Percentiles rank a stretch among this genome's conserved stretches.
Evolutionary conservation across 2,329 filamentous ascomycete genomes (phyloP).

Genomic region (Zarea fungicola): DNA sequence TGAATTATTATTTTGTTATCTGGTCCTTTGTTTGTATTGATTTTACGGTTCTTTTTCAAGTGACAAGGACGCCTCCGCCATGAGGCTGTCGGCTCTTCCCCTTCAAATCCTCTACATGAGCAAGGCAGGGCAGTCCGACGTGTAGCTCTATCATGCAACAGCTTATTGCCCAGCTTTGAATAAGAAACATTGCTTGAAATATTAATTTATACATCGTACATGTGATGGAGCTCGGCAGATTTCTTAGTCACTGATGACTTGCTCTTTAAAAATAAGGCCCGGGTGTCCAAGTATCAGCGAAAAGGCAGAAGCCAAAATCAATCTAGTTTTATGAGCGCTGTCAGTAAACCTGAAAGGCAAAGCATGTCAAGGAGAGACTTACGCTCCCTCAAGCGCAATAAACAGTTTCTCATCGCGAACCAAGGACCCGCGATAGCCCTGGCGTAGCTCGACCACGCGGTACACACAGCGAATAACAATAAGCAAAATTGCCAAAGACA

Average conservation of each 20-base stretch:
- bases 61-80: too few species aligned
- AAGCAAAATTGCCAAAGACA: constrained; percentile 49
- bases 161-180: too few species aligned
- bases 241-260: neutral
- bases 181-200: too few species aligned
- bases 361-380: neutral
- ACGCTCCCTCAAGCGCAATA: constrained; percentile 13
- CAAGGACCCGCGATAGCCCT: constrained; percentile 54
- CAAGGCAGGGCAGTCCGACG: too few species aligned
- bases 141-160: too few species aligned
- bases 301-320: neutral
- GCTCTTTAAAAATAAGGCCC: neutral
- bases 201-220: too few species aligned
- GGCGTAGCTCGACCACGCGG: constrained; percentile 59
- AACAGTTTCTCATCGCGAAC: constrained; percentile 45
- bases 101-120: too few species aligned
- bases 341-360: neutral
- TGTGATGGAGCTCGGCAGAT: too few species aligned
- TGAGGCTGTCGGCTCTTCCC: too few species aligned
- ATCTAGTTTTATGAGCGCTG: neutral
- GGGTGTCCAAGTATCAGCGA: constrained; percentile 2
- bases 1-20: too few species aligned
- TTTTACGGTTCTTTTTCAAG: too few species aligned
- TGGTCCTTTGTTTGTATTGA: too few species aligned
- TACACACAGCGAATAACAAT: constrained; percentile 60